Base-by-base conservation (phyloP, 352 stramenopile species). In the Globisporangium parvum region DNA sequence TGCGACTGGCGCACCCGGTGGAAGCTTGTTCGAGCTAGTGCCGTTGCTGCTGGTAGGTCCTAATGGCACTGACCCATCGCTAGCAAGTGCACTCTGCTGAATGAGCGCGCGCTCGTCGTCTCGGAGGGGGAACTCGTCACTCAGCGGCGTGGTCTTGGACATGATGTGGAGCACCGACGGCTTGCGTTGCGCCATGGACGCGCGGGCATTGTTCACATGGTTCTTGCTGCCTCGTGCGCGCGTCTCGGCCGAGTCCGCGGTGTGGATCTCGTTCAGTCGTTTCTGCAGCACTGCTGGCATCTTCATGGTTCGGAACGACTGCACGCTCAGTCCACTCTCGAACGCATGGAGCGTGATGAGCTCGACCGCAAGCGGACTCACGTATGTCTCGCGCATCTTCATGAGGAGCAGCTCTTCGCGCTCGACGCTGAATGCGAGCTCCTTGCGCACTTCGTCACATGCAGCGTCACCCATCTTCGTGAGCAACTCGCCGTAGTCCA, bases 371-470 rank as follows among this genome's bases (percentile, higher is more conserved):
- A 93, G 50, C 20, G 73, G 78, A 23, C 69, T 79, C 55, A 93
- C 70, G 58, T 86, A 91, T 26, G 74, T 83, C 53, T 91, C 68
- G 4, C 77, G 72, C 67, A 98, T 73, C 63, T 97, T 97, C 14
- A 80, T 69, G 21, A 96, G 75, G 60, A 91, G 67, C 42, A 92
- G 47, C 40, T 96, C 80, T 51, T 87, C 85, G 35, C 79, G 72
- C 49, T 97, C 87, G 6, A 82, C 69, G 0, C 81, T 70, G 54
- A 87, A 93, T 41, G 85, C 83, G 6, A 93, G 74, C 54, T 96
- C 88, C 10, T 86, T 80, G 28, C 77, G 77, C 28, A 97, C 88
- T 73, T 97, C 87, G 20, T 97, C 87, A 45, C 90, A 93, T 24
- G 85, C 77, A 3, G 83, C 69, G 45, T 96, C 81, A 1, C 88